Base-by-base conservation (phyloP, 2,329 filamentous ascomycete genomes). In the Pseudonectria buxi region DNA sequence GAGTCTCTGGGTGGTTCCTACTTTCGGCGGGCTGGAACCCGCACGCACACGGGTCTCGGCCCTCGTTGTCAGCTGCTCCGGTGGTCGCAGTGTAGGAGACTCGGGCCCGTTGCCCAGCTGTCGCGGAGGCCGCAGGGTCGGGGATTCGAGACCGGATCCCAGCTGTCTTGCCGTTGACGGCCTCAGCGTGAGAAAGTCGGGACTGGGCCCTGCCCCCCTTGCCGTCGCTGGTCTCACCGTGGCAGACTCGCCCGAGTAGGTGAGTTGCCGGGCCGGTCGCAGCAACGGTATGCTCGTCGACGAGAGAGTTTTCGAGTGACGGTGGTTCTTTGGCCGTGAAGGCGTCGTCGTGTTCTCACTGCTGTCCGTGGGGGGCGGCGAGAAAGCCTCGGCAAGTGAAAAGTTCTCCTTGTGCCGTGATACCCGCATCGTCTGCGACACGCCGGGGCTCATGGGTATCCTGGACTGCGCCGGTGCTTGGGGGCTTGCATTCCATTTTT, bases 401-500 rank as follows among this genome's bases (percentile, higher is more conserved):
- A 50, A 29, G 18, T 58, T 59, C 29, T 59, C 73, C 45, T 74
- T 77, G 28, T 72, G 67, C 16, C 64, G 67, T 10, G 71, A 62
- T 22, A 59, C 53, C 26, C 63, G 61, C 31, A 68, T 40, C 29
- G 54, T 57, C 28, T 61, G 59, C 4, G 63, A 54, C 24, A 57
- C 57, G 5, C 44, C 44, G 5, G 72, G 72, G 44, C 69, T 76
- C 29, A 72, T 54, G 6, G 73, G 72, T 40, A 75, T 74, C 49
- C 67, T 72, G 28, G 71, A 72, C 11, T 69, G 63, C 12, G 64
- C 55, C 28, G 63, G 54, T 6, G 62, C 44, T 28, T 65, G 65
- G 11, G 71, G 67, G 16, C 59, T 64, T n/a, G 69, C 76, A 51
- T 66, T 81, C 65, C 69, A 68, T 52, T 71, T 76, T 39, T 75